A percentile compares a stretch with the other conserved stretches of the same genome.
phyloP scores from a whole-genome alignment of 176 grass and related monocot genomes.

The Carex pumila region DNA sequence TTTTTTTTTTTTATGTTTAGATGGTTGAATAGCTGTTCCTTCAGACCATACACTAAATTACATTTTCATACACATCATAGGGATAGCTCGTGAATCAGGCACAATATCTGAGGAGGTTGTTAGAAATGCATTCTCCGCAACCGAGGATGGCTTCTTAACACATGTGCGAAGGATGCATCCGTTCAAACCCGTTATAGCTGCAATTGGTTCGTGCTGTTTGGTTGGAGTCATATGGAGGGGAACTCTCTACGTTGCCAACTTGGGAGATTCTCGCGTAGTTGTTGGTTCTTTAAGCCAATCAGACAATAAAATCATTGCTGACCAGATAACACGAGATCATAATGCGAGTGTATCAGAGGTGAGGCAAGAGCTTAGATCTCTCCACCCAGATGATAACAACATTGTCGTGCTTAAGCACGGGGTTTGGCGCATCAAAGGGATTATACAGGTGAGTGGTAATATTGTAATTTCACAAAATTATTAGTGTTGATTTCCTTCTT shows the following conservation, averaged over 20 bases:
- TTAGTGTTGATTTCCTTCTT: background rate
- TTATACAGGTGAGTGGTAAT: constrained; percentile 57
- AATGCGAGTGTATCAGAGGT: constrained; percentile 88
- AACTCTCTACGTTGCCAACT: constrained; percentile 79
- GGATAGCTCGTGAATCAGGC: constrained; percentile 65
- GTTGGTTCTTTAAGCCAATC: constrained; percentile 53
- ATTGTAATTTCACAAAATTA: background rate
- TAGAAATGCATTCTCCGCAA: constrained; percentile 73
- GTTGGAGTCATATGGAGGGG: constrained; percentile 83
- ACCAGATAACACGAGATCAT: constrained; percentile 92
- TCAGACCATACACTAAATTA: background rate
- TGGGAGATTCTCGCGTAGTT: constrained; percentile 85
- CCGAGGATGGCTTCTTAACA: constrained; percentile 83
- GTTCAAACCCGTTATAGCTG: constrained; percentile 78
- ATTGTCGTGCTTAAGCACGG: constrained; percentile 96
- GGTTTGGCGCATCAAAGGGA: constrained; percentile 98
- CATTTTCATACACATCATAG: constrained; percentile 20
- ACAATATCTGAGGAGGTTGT: constrained; percentile 79
- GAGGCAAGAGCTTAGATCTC: constrained; percentile 73
- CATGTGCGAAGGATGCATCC: constrained; percentile 79
- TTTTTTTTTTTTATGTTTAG: background rate
- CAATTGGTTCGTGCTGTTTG: constrained; percentile 91
- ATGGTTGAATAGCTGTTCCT: background rate
- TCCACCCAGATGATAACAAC: constrained; percentile 88
- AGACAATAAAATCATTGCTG: constrained; percentile 56